phyloP scores from a whole-genome alignment of 345 rosid species.

The Salix purpurea region DNA sequence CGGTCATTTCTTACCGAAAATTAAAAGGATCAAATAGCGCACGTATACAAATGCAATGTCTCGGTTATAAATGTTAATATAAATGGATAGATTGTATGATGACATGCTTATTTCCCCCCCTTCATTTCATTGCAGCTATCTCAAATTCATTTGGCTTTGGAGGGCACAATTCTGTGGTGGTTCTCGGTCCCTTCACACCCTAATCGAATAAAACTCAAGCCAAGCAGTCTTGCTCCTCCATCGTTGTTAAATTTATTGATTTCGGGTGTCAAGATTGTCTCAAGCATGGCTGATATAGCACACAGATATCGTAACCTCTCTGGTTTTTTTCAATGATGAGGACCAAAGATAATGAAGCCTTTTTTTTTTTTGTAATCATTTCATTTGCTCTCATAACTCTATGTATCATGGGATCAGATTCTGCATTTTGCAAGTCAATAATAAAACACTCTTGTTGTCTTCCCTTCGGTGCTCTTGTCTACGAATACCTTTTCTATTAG shows the following conservation, averaged over 20 bases:
- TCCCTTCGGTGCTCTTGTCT: neutral
- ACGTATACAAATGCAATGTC: too few species aligned
- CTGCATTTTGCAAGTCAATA: neutral
- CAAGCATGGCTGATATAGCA: neutral
- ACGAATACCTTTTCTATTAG: too few species aligned
- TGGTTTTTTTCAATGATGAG: neutral
- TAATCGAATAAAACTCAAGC: slow-evolving; percentile 8
- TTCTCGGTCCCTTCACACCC: slow-evolving; percentile 50
- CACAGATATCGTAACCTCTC: neutral
- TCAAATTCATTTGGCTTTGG: slow-evolving; percentile 67
- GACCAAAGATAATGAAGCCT: neutral
- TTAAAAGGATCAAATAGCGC: too few species aligned
- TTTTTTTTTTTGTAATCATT: neutral
- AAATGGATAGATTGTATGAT: neutral
- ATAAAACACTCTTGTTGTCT: neutral
- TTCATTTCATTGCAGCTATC: slow-evolving; percentile 37
- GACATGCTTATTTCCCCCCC: accelerated
- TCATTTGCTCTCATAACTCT: neutral
- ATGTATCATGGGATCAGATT: neutral
- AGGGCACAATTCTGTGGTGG: slow-evolving; percentile 66
- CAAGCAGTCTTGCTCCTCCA: neutral
- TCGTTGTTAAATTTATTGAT: neutral
- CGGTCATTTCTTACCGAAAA: neutral
- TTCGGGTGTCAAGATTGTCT: neutral
- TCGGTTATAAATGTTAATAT: too few species aligned